Conservation (phyloP, 306 rosid species). For the Glycine tomentella region DNA sequence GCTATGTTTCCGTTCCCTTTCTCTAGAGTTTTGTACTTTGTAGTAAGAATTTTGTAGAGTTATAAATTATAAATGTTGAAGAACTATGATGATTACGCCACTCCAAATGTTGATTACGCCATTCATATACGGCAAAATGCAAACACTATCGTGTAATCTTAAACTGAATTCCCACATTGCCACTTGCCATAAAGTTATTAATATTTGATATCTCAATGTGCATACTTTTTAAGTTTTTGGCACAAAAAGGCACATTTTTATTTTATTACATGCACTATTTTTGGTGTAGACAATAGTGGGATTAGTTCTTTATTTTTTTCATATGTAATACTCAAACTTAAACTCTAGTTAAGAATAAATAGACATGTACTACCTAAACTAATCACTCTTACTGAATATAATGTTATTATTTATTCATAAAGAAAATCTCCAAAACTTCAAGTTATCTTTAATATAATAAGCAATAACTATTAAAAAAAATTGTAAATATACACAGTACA, state of each 20-base stretch:
- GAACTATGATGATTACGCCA: not conserved
- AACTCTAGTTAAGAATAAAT: not conserved
- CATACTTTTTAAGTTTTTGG: not conserved
- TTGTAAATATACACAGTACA: not conserved
- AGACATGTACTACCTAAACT: too few species aligned
- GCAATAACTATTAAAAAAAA: not conserved
- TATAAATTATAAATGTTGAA: constrained; percentile 25
- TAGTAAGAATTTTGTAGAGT: constrained; percentile 18
- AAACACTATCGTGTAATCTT: not conserved
- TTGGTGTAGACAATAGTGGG: not conserved
- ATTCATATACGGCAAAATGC: too few species aligned
- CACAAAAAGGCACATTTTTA: not conserved
- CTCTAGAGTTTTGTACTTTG: not conserved
- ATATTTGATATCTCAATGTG: not conserved
- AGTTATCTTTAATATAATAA: not conserved
- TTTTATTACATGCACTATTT: not conserved
- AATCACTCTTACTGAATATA: too few species aligned
- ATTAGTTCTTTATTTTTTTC: too few species aligned
- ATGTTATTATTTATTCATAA: too few species aligned
- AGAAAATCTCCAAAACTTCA: too few species aligned
- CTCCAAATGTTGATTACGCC: not conserved
- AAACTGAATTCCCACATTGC: not conserved
- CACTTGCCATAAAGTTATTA: not conserved
- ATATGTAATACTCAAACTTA: not conserved
- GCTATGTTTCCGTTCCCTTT: constrained; percentile 18